Percentiles rank a stretch among this genome's conserved stretches.
Evolutionary conservation across 73 alveolate species (phyloP).

Genomic region (Effrenium voratum): DNA sequence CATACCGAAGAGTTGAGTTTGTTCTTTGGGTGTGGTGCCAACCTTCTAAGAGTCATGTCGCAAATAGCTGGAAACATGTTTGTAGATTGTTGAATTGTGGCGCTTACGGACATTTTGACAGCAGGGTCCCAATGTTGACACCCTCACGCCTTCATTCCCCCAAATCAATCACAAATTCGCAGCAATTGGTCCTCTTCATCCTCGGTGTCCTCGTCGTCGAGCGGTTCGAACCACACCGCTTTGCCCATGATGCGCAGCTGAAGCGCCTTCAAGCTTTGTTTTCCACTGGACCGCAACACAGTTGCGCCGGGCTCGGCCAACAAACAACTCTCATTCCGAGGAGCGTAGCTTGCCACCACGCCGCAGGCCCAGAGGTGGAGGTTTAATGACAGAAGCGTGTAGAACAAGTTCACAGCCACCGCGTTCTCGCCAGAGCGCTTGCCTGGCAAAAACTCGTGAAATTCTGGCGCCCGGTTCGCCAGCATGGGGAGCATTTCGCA

Average conservation of each 20-base stretch:
- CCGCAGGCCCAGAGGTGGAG: slow-evolving; percentile 78
- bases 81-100: no score
- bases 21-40: no score
- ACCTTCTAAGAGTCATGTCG: no score
- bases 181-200: slow-evolving; percentile 27
- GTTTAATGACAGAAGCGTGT: slow-evolving; percentile 35
- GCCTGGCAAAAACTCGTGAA: slow-evolving; percentile 37
- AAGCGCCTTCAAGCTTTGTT: background rate
- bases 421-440: slow-evolving; percentile 36
- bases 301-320: background rate
- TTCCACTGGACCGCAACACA: no score
- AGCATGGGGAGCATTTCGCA: background rate
- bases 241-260: slow-evolving; percentile 47
- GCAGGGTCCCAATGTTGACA: no score
- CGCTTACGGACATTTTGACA: no score
- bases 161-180: no score
- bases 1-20: no score
- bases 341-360: slow-evolving; percentile 56
- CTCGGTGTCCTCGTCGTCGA: slow-evolving; percentile 34
- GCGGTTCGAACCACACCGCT: slow-evolving; percentile 55
- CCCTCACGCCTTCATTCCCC: no score
- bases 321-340: no score
- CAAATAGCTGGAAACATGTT: no score
- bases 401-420: slow-evolving; percentile 51
- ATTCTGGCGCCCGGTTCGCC: no score